Conservation (phyloP, 192 early-diverging fungal genomes). For the Podochytrium sp. region DNA sequence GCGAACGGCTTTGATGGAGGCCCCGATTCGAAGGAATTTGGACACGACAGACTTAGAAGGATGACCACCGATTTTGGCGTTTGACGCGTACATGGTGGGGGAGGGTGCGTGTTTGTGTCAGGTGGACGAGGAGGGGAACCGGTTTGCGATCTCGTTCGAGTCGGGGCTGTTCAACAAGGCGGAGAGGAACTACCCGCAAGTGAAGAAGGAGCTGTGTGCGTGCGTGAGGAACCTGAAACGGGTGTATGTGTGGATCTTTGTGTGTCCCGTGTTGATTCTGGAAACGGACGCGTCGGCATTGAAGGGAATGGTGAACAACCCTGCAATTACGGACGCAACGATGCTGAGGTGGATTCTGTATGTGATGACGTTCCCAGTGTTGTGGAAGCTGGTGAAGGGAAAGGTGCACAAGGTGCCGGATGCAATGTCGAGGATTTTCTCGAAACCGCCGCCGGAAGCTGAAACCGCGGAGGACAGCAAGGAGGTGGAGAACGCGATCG, state of each 20-base stretch:
- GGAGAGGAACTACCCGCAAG: neutral
- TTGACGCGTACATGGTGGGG: neutral
- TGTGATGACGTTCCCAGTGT: neutral
- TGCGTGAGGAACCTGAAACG: neutral
- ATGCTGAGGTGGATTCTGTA: neutral
- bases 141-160: neutral
- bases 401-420: neutral
- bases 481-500: neutral
- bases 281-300: neutral
- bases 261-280: neutral
- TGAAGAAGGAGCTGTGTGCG: neutral
- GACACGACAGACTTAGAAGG: neutral
- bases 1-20: neutral
- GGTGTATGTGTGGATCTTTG: neutral
- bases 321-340: neutral
- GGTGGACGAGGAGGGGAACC: neutral
- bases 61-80: neutral
- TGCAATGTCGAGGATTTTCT: neutral
- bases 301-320: conserved; percentile 2
- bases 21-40: neutral
- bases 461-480: neutral
- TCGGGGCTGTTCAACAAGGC: neutral
- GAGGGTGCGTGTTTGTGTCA: neutral
- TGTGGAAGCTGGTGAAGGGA: neutral
- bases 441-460: neutral